phyloP scores from a whole-genome alignment of 306 rosid genomes.

The Trichosanthes truncata region DNA sequence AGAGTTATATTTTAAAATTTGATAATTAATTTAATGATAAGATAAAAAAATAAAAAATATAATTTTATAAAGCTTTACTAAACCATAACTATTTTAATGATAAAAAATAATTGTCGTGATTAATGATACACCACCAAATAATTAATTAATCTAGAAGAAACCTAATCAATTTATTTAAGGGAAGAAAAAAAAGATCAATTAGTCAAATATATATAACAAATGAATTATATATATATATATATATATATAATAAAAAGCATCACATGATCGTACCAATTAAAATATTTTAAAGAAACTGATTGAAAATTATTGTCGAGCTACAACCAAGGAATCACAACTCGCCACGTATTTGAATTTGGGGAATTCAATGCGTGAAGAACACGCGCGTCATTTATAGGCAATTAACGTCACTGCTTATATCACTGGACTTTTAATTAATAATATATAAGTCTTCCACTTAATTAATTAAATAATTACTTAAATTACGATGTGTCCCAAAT shows the following conservation, averaged over 20 bases:
- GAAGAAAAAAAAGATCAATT: neutral
- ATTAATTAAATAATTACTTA: neutral
- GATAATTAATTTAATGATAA: neutral
- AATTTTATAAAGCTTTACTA: neutral
- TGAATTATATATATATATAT: too few species aligned
- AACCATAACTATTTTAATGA: neutral
- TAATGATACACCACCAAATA: neutral
- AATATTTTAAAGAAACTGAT: neutral
- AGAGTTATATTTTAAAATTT: too few species aligned
- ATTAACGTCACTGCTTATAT: conserved; percentile 10
- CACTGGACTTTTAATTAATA: neutral
- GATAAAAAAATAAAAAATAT: neutral
- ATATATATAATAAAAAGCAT: neutral
- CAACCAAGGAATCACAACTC: neutral
- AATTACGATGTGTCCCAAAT: neutral
- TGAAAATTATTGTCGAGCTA: neutral
- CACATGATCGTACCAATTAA: neutral
- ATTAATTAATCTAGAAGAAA: neutral
- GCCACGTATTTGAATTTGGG: too few species aligned
- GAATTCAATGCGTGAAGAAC: neutral
- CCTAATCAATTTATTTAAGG: neutral
- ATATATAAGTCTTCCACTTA: neutral
- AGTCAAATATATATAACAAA: neutral
- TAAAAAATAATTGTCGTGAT: neutral
- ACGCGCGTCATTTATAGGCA: neutral